phyloP scores from a whole-genome alignment of 2,329 filamentous ascomycete species.

The Aspergillus intermedius region DNA sequence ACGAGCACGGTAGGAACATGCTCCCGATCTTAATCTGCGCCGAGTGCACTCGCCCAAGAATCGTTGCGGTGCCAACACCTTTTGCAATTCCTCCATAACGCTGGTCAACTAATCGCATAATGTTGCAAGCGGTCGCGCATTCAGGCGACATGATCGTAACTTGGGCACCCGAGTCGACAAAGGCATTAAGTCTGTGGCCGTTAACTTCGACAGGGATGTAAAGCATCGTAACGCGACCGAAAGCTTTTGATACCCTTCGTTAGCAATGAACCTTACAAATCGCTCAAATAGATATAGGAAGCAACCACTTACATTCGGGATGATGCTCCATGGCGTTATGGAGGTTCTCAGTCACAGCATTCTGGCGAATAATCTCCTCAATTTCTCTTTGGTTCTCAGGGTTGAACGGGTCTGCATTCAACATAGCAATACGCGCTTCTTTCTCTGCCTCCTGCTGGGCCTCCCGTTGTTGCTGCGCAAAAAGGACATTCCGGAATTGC shows the following conservation, averaged over 20 bases:
- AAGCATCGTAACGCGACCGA: constrained; percentile 89
- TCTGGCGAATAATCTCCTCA: constrained; percentile 93
- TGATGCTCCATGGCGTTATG: constrained; percentile 97
- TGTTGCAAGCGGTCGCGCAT: constrained; percentile 85
- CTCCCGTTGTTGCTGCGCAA: constrained; percentile 62
- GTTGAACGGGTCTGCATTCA: constrained; percentile 94
- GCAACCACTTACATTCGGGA: constrained; percentile 67
- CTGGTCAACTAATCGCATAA: constrained; percentile 91
- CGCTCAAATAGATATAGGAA: background rate
- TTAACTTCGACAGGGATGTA: constrained; percentile 97
- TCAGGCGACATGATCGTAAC: constrained; percentile 97
- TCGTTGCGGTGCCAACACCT: constrained; percentile 88
- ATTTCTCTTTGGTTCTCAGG: constrained; percentile 85
- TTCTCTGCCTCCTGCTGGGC: constrained; percentile 67
- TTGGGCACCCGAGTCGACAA: constrained; percentile 95
- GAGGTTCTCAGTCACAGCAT: constrained; percentile 88
- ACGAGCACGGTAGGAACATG: constrained; percentile 83
- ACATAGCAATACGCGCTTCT: constrained; percentile 70
- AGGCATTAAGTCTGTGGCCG: constrained; percentile 81
- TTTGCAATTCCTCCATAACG: constrained; percentile 87
- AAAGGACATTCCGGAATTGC: constrained; percentile 68
- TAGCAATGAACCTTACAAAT: background rate
- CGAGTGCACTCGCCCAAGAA: constrained; percentile 89
- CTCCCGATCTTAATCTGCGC: constrained; percentile 90
- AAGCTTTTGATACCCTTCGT: constrained; percentile 52